Evolutionary conservation across 139 green algal genomes (phyloP), one percentile per base, ranked within the genome.

Genomic region (Picochlorum sp.): DNA sequence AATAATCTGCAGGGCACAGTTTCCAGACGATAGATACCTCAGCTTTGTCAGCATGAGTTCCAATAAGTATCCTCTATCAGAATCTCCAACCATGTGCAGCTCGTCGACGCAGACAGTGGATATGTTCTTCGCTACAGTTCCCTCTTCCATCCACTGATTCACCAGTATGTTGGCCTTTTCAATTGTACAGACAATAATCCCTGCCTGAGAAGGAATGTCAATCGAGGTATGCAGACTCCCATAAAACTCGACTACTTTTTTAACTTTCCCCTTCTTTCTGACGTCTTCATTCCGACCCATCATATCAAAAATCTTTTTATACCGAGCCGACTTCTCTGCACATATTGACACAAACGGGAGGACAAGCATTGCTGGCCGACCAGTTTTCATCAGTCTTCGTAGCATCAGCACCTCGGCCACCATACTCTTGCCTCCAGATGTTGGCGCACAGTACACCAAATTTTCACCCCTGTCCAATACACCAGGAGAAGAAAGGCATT

Each of bases 31-130:
- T 9, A 70, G 61, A 65, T 85, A 96, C 21, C 83, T 56, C 57
- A 99, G 77, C 76, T 98, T 99, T 49, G 92, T 96, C 18, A 99
- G 82, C 72, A 99, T 72, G 16, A 97, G 83, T 81, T 99, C 94
- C 69, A 98, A 80, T 65, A 94, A 77, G 72, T 92, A 93, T 15
- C 94, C 94, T 18, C 91, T 78, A 60, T 86, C 74, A 49, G 78
- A 64, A 37, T 96, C 89, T 13, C 82, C 85, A 38, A 86, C 63
- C 84, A 91, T 88, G 67, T 91, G 84, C 51, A 88, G 41, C 69
- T 91, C 84, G 60, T 91, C 84, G 14, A 92, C 71, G 13, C 92
- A 78, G 13, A 92, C 71, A 64, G 75, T 76, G 24, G 28, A 67
- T 49, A 92, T 54, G 24, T 83, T 65, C 6, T 21, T 54, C 57